Base-by-base conservation (phyloP, 495 filamentous ascomycete genomes). In the Wilcoxina mikolae region DNA sequence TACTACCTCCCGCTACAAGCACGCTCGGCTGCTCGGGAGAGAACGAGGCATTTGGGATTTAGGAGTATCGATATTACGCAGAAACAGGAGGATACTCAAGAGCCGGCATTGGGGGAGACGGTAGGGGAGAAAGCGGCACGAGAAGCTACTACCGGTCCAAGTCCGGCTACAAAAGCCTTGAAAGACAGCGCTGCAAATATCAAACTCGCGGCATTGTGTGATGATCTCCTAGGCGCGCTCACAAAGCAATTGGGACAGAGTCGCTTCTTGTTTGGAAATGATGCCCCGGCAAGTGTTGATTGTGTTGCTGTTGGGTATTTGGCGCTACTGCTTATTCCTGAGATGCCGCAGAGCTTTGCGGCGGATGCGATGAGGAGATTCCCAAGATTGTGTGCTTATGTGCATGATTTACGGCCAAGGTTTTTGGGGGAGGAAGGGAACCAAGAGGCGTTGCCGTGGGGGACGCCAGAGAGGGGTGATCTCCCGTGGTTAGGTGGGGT, bases 301-400 rank as follows among this genome's bases (percentile, higher is more conserved):
- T 94, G 84, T 64, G 60, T 94, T 24, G 81, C 77, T 1, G 72
- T 83, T 54, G 91, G 79, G 20, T 94, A 90, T 67, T 68, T 95
- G 39, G 74, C 78, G 5, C 67, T 95, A 39, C 82, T 84, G 67
- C 68, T 85, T 2, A 72, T 83, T 18, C 79, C 84, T 2, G 74
- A 82, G 0, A 65, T 91, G 25, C 83, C 86, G 20, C 75, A 82
- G 48, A 66, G 76, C 12, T 64, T 11, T 48, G 61, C 12, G 12
- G 28, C 11, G 18, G 22, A 17, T 33, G 64, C 10, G 20, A 54
- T 39, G 53, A 20, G 12, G 35, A 35, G n/a, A 43, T 22, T 25
- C 29, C 17, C 17, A 10, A 43, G 39, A 9, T 24, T 64, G 10
- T 15, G 50, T 12, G 33, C 54, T n/a, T 60, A 57, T 54, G 55